phyloP scores from a whole-genome alignment of 1,139 yeast species.

The Geotrichum histeridarum region DNA sequence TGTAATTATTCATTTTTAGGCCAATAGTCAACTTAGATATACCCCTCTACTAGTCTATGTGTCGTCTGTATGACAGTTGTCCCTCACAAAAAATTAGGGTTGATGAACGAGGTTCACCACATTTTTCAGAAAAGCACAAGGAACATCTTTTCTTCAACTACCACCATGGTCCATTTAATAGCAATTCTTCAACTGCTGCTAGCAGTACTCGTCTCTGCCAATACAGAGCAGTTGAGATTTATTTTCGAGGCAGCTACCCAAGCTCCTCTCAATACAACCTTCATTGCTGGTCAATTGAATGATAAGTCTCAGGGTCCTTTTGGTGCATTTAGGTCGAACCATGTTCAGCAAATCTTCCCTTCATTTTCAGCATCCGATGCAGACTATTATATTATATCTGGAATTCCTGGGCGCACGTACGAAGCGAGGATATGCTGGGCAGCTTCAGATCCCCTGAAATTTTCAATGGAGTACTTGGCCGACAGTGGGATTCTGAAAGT shows the following conservation, averaged over 20 bases:
- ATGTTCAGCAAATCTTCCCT: neutral
- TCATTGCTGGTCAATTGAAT: neutral
- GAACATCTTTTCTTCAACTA: no score
- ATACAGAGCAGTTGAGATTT: slow-evolving; percentile 3
- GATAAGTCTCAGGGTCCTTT: neutral
- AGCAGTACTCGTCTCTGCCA: neutral
- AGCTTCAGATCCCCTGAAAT: slow-evolving; percentile 35
- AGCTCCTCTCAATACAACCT: neutral
- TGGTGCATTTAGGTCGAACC: neutral
- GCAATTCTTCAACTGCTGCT: neutral
- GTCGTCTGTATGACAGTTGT: no score
- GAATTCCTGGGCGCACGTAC: slow-evolving; percentile 26
- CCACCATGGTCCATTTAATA: no score
- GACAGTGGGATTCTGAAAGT: slow-evolving; percentile 10
- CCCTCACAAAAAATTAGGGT: no score
- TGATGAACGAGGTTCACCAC: no score
- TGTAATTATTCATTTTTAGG: neutral
- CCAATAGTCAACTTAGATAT: no score
- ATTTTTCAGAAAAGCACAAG: no score
- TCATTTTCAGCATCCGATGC: neutral
- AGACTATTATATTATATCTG: slow-evolving; percentile 10
- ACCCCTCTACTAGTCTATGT: no score
- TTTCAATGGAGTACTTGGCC: slow-evolving; percentile 24
- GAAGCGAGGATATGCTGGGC: slow-evolving; percentile 39
- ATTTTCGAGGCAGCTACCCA: neutral